Base-by-base conservation (phyloP, 441 rosid genomes). In the Erysimum pusillum region DNA sequence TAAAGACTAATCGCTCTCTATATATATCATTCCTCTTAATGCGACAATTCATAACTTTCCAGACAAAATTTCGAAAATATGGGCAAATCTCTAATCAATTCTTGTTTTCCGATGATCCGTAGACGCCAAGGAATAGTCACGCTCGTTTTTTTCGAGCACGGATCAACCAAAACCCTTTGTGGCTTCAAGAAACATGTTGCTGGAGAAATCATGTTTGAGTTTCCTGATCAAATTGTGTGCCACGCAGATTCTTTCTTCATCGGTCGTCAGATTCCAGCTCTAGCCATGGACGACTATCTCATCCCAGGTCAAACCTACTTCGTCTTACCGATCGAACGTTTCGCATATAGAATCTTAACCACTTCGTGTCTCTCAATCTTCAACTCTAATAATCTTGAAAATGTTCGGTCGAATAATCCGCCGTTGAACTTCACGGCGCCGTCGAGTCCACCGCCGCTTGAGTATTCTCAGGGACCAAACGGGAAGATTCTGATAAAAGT, bases 141-240 rank as follows among this genome's bases (percentile, higher is more conserved):
- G 73, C 86, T 92, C 0, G 76, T 92, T 63, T 91, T 85, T 74
- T 90, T 79, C 46, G 74, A 78, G 1, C 83, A 82, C 17, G 97
- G 97, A 73, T 63, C 83, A 1, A 89, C 89, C 6, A 85, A 80
- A 75, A 64, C 83, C 56, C 57, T 90, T 32, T 46, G 73, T 8
- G 92, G 83, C 2, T 63, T 64, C 36, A 79, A 74, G 67, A 86
- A 79, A 35, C 93, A 86, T 74, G 70, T 88, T 4, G 98, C 98
- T 22, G 98, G 98, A 31, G 95, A 90, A 76, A 80, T 94, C 84
- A 94, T 94, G 98, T 92, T 90, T 25, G 89, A 90, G 79, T 85
- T 82, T 67, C 97, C 97, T 0, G 95, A 92, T 75, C 87, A 69
- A 73, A 85, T 94, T 66, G 89, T 94, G 11, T 88, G 91, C 80